phyloP scores from a whole-genome alignment of 805 yeast species.

The Metschnikowia similis region DNA sequence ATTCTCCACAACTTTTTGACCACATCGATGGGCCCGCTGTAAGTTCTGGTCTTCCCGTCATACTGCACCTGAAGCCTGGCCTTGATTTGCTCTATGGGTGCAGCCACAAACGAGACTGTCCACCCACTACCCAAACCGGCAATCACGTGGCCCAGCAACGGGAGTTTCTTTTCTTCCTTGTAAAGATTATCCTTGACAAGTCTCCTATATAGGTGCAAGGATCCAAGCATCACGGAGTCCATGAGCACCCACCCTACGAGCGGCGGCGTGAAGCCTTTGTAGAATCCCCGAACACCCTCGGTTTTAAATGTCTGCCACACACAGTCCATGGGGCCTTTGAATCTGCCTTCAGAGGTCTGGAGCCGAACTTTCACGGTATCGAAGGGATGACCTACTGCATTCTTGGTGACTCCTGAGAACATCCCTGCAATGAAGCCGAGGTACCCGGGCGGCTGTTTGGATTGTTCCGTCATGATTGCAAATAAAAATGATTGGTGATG shows the following conservation, averaged over 20 bases:
- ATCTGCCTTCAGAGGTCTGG: constrained; percentile 59
- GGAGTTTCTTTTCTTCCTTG: constrained; percentile 57
- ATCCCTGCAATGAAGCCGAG: constrained; percentile 87
- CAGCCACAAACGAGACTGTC: constrained; percentile 94
- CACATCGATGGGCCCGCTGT: constrained; percentile 80
- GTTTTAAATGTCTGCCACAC: constrained; percentile 62
- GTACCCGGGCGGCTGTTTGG: constrained; percentile 43
- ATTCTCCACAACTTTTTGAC: constrained; percentile 51
- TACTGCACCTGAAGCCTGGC: constrained; percentile 89
- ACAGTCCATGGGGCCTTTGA: constrained; percentile 81
- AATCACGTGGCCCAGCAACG: constrained; percentile 66
- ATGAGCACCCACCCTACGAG: constrained; percentile 88
- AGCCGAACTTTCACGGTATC: constrained; percentile 86
- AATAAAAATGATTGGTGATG: not conserved
- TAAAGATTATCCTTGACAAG: constrained; percentile 62
- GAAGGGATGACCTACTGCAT: constrained; percentile 89
- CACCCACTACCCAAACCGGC: constrained; percentile 84
- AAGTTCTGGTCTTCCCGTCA: constrained; percentile 63
- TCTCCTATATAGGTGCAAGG: constrained; percentile 72
- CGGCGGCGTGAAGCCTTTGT: constrained; percentile 91
- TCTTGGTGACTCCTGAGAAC: constrained; percentile 81
- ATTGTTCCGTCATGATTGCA: constrained; percentile 2
- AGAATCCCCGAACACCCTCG: constrained; percentile 78
- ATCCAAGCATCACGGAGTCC: constrained; percentile 90
- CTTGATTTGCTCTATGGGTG: constrained; percentile 87